A percentile compares a stretch with the other conserved stretches of the same genome.
Evolutionary conservation across 768 basidiomycete genomes (phyloP).

Genomic region (Arthromyces matolae): DNA sequence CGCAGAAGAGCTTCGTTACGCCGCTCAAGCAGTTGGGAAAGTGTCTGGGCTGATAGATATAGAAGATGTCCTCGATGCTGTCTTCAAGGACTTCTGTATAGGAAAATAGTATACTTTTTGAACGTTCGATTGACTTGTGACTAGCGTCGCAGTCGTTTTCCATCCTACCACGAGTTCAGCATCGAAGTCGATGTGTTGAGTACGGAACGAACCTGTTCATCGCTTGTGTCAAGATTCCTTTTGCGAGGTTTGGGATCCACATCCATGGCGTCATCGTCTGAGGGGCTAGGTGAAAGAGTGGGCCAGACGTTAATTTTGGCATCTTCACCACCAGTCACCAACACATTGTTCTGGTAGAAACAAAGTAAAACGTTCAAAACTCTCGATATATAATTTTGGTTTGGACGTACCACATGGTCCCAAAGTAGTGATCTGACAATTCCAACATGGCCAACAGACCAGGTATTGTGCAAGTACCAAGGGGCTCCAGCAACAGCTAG

Average conservation of each 20-base stretch:
- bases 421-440: slow-evolving; percentile 53
- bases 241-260: slow-evolving; percentile 22
- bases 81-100: slow-evolving; percentile 88
- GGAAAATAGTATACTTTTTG: slow-evolving; percentile 46
- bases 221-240: slow-evolving; percentile 20
- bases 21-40: slow-evolving; percentile 76
- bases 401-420: slow-evolving; percentile 46
- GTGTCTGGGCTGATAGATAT: slow-evolving; percentile 79
- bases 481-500: slow-evolving; percentile 33
- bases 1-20: slow-evolving; percentile 87
- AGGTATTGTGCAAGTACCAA: slow-evolving; percentile 50
- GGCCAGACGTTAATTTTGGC: slow-evolving; percentile 43
- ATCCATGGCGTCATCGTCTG: slow-evolving; percentile 22
- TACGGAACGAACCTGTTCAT: slow-evolving; percentile 25
- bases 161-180: slow-evolving; percentile 10
- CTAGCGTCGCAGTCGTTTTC: slow-evolving; percentile 15
- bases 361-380: background rate
- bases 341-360: slow-evolving; percentile 29
- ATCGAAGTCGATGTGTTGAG: background rate
- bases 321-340: slow-evolving; percentile 53
- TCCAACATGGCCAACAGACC: slow-evolving; percentile 54
- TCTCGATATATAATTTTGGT: background rate
- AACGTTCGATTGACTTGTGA: background rate
- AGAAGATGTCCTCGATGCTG: slow-evolving; percentile 78
- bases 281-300: slow-evolving; percentile 8